Evolutionary conservation across 2,329 filamentous ascomycete genomes (phyloP).

Genomic region (Chaetoscypha palmicola): DNA sequence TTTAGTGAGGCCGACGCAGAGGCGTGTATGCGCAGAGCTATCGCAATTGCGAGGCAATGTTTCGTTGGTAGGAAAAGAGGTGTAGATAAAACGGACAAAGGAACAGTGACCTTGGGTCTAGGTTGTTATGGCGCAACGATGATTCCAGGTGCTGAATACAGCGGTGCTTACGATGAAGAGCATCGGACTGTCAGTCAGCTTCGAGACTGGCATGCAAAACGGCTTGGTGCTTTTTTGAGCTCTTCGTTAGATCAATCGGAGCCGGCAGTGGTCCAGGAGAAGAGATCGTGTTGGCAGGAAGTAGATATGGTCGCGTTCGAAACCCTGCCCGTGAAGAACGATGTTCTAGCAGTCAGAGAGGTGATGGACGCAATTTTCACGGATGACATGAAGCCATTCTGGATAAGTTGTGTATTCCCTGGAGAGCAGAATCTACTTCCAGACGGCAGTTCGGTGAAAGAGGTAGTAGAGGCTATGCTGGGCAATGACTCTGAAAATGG

Average conservation of each 20-base stretch:
- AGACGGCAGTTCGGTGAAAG: constrained; percentile 43
- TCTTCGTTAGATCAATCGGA: too few relatives aligned
- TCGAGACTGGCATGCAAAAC: constrained; percentile 48
- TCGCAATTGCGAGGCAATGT: constrained; percentile 55
- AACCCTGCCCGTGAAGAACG: constrained; percentile 56
- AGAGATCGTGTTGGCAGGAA: constrained; percentile 23
- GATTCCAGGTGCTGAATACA: constrained; percentile 60
- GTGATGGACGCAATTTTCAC: neutral
- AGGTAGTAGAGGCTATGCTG: constrained; percentile 37
- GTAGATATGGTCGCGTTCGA: constrained; percentile 55
- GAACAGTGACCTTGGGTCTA: constrained; percentile 48
- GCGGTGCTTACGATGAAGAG: constrained; percentile 48
- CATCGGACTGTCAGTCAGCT: constrained; percentile 41
- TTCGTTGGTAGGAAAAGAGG: constrained; percentile 15
- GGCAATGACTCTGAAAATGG: constrained; percentile 6
- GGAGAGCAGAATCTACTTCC: constrained; percentile 46
- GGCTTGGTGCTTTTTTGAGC: constrained; percentile 42
- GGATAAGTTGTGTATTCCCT: constrained; percentile 59
- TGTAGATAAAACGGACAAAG: constrained; percentile 33
- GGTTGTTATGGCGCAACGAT: constrained; percentile 63
- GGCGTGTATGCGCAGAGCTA: constrained; percentile 64
- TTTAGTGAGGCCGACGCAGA: neutral
- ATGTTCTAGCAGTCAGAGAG: constrained; percentile 43
- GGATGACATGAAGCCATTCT: constrained; percentile 31
- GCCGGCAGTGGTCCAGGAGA: too few relatives aligned